phyloP scores from a whole-genome alignment of 495 filamentous ascomycete species.

The Hypoxylon fuscum region DNA sequence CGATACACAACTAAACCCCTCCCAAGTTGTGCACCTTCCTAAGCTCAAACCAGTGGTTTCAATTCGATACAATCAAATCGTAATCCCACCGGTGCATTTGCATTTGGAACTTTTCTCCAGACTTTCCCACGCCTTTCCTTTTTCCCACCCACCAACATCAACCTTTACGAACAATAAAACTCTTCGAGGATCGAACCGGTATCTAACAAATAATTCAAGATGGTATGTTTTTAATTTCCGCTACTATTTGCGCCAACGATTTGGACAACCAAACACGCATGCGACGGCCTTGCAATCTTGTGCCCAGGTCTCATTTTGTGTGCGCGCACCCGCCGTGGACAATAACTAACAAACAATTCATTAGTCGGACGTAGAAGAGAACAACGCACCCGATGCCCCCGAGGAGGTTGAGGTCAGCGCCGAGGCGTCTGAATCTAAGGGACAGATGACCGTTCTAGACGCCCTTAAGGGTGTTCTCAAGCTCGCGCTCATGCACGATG shows the following conservation, averaged over 20 bases:
- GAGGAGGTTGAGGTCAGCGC: constrained; percentile 93
- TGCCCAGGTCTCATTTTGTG: constrained; percentile 27
- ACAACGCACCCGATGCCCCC: constrained; percentile 75
- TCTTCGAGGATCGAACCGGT: constrained; percentile 67
- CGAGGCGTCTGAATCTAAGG: constrained; percentile 82
- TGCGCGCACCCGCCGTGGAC: constrained; percentile 13
- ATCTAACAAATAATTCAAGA: constrained; percentile 17
- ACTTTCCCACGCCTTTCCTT: constrained; percentile 36
- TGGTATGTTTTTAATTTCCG: constrained; percentile 29
- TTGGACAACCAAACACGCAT: constrained; percentile 1
- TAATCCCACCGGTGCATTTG: constrained; percentile 11
- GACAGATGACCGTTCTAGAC: constrained; percentile 97
- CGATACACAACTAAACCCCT: constrained; percentile 38
- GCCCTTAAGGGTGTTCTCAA: constrained; percentile 98
- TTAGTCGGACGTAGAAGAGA: constrained; percentile 79
- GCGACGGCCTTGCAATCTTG: constrained; percentile 20
- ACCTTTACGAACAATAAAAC: constrained; percentile 34
- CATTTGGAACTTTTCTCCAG: constrained; percentile 36
- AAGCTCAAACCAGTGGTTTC: constrained; percentile 25
- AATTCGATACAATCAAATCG: constrained; percentile 37
- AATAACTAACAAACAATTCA: constrained; percentile 20
- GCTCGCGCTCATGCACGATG: constrained; percentile 98
- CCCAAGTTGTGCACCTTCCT: constrained; percentile 33
- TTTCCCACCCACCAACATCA: constrained; percentile 27
- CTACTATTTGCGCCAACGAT: constrained; percentile 6